Percentiles rank a stretch among this genome's conserved stretches.
phyloP scores from a whole-genome alignment of 2,329 filamentous ascomycete species.

The Colletotrichum sp. region DNA sequence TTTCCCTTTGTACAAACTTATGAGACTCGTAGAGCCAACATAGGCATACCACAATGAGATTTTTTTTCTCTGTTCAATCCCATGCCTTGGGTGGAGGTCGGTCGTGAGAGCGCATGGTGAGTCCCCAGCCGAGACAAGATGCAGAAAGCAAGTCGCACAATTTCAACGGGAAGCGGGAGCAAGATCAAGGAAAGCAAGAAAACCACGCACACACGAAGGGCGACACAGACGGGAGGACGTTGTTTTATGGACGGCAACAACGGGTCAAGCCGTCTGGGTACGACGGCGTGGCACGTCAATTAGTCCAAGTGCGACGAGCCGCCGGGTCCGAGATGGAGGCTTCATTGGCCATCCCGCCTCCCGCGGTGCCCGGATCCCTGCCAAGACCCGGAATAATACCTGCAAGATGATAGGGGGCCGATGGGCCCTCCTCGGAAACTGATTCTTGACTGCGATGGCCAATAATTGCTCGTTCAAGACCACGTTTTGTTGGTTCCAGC shows the following conservation, averaged over 20 bases:
- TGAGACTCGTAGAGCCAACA: neutral
- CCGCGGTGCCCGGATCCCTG: neutral
- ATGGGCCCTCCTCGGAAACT: neutral
- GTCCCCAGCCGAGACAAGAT: neutral
- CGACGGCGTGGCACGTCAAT: neutral
- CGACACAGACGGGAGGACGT: neutral
- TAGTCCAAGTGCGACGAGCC: neutral
- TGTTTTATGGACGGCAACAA: neutral
- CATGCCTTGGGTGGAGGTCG: too few relatives aligned
- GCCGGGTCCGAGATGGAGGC: slow-evolving; percentile 1
- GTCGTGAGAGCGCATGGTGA: neutral
- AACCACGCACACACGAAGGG: neutral
- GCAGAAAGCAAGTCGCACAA: neutral
- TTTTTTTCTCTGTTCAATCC: neutral
- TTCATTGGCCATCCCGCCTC: neutral
- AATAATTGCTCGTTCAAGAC: neutral
- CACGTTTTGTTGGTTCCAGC: neutral
- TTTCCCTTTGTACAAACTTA: neutral
- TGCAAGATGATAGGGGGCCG: neutral
- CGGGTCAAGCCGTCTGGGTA: neutral
- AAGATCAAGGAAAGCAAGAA: neutral
- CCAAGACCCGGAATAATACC: neutral
- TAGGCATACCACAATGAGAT: neutral
- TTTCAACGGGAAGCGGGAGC: neutral
- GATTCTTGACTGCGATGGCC: neutral